phyloP scores from a whole-genome alignment of 179 eudicot genomes.

The Vitellaria paradoxa region DNA sequence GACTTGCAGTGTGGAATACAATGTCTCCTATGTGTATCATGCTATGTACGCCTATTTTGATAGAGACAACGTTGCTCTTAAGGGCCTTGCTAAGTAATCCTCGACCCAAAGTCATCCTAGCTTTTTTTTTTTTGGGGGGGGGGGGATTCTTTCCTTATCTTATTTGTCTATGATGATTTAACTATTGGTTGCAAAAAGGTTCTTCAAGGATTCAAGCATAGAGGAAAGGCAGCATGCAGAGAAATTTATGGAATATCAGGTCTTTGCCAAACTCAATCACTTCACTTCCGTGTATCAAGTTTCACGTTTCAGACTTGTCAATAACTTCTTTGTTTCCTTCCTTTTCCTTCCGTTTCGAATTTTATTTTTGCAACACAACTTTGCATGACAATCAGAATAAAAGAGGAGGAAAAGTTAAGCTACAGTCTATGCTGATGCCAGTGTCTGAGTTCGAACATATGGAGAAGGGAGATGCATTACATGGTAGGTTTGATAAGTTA shows the following conservation, averaged over 20 bases:
- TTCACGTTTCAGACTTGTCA: neutral
- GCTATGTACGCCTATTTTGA: neutral
- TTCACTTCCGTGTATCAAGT: neutral
- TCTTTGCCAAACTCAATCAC: neutral
- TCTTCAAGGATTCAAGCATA: neutral
- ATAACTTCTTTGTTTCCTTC: neutral
- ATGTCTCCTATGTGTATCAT: neutral
- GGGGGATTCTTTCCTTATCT: neutral
- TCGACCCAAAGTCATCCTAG: neutral
- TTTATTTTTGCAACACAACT: neutral
- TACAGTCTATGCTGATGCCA: neutral
- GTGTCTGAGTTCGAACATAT: neutral
- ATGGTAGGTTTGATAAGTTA: neutral
- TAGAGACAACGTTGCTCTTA: neutral
- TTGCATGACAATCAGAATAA: neutral
- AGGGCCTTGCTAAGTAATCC: neutral
- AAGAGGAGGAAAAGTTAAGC: neutral
- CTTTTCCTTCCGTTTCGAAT: neutral
- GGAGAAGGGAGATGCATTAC: neutral
- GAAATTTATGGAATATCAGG: slow-evolving; percentile 1
- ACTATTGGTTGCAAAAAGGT: neutral
- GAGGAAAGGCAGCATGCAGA: neutral
- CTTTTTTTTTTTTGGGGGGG: no score
- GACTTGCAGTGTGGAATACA: neutral
- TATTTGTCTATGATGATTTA: neutral